Percentiles rank a stretch among this genome's conserved stretches.
Evolutionary conservation across 2,329 filamentous ascomycete genomes (phyloP).

Genomic region (Colletotrichum sp.): DNA sequence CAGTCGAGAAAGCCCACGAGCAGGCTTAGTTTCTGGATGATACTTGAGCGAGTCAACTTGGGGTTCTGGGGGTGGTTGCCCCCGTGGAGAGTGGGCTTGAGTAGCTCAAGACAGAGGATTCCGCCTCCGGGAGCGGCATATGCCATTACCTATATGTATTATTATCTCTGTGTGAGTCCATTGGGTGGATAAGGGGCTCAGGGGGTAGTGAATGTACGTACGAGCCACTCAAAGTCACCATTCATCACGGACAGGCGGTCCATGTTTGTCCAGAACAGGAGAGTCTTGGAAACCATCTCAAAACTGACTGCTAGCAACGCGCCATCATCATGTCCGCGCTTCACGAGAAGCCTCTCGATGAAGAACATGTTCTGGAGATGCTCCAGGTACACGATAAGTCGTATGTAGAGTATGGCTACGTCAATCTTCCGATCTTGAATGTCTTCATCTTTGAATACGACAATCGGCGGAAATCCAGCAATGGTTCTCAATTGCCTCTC

Average conservation of each 20-base stretch:
- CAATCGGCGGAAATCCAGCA: slow-evolving; percentile 38
- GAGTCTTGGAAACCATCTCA: slow-evolving; percentile 50
- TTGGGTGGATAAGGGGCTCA: background rate
- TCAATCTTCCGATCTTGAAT: slow-evolving; percentile 36
- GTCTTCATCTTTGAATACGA: slow-evolving; percentile 43
- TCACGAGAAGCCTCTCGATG: slow-evolving; percentile 60
- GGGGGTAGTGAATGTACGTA: slow-evolving; percentile 26
- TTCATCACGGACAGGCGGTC: slow-evolving; percentile 47
- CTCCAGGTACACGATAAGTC: slow-evolving; percentile 52
- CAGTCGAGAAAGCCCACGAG: slow-evolving; percentile 57
- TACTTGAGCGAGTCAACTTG: slow-evolving; percentile 48
- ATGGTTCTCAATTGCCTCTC: slow-evolving; percentile 34
- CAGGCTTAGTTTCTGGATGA: slow-evolving; percentile 57
- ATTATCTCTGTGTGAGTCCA: background rate
- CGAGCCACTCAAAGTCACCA: slow-evolving; percentile 55
- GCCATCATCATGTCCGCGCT: slow-evolving; percentile 40
- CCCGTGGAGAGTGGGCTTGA: slow-evolving; percentile 38
- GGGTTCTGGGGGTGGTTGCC: slow-evolving; percentile 35
- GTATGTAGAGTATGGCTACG: slow-evolving; percentile 40
- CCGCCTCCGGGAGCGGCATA: slow-evolving; percentile 55
- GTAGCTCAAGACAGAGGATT: slow-evolving; percentile 55
- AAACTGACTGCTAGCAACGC: slow-evolving; percentile 49
- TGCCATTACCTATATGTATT: slow-evolving; percentile 45
- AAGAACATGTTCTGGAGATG: slow-evolving; percentile 65
- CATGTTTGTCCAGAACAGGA: slow-evolving; percentile 54